Evolutionary conservation across 495 filamentous ascomycete species (phyloP).

Genomic region (Pseudevernia furfuracea): DNA sequence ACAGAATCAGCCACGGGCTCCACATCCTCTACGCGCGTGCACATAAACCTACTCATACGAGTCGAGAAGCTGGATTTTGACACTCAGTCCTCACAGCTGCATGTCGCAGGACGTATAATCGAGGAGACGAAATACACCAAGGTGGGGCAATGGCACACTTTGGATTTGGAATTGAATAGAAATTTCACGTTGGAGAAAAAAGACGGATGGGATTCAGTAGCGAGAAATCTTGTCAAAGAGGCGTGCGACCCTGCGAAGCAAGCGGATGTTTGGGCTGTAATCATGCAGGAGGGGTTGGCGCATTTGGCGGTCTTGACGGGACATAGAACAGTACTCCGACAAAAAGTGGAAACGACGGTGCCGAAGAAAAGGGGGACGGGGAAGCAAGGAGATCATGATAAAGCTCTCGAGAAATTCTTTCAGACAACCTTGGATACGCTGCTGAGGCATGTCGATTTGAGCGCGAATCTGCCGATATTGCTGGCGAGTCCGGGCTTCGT

Average conservation of each 20-base stretch:
- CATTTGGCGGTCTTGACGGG: slow-evolving; percentile 93
- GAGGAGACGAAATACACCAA: slow-evolving; percentile 78
- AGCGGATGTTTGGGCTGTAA: slow-evolving; percentile 75
- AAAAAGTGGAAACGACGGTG: slow-evolving; percentile 74
- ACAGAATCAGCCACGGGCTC: slow-evolving; percentile 65
- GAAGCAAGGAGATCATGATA: slow-evolving; percentile 56
- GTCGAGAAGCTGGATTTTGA: slow-evolving; percentile 88
- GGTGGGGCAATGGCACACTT: slow-evolving; percentile 79
- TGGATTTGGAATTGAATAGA: slow-evolving; percentile 80
- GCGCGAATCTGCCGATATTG: slow-evolving; percentile 55
- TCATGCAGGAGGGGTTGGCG: slow-evolving; percentile 91
- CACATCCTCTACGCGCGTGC: slow-evolving; percentile 64
- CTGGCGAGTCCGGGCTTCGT: slow-evolving; percentile 86
- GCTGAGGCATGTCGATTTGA: slow-evolving; percentile 60
- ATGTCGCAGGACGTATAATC: slow-evolving; percentile 73
- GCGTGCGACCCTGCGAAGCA: slow-evolving; percentile 61
- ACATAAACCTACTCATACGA: slow-evolving; percentile 68
- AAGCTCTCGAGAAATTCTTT: slow-evolving; percentile 73
- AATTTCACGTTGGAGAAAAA: slow-evolving; percentile 78
- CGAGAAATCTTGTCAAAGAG: slow-evolving; percentile 67
- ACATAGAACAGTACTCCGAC: slow-evolving; percentile 78
- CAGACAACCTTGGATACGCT: slow-evolving; percentile 68
- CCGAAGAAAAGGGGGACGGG: slow-evolving; percentile 65
- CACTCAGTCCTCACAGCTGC: slow-evolving; percentile 69
- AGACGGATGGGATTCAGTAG: slow-evolving; percentile 86